Conservation (phyloP, 768 basidiomycete genomes). For the Boletus rubescentipes region DNA sequence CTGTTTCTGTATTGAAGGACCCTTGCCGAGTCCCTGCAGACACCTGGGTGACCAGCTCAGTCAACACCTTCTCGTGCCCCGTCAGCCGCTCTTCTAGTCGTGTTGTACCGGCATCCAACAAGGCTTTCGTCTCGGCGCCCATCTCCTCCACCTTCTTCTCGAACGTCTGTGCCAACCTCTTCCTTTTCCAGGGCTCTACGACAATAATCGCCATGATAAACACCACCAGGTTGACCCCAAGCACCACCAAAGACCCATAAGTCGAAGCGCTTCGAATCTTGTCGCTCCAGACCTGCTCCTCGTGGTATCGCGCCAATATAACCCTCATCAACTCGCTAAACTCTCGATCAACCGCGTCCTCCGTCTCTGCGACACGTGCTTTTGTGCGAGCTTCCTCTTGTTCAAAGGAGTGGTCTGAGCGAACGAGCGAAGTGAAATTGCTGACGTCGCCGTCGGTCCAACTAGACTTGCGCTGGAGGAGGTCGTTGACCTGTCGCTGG, state of each 20-base stretch:
- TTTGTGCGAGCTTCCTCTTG: constrained; percentile 77
- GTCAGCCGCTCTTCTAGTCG: constrained; percentile 49
- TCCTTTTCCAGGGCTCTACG: constrained; percentile 97
- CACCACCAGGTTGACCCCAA: constrained; percentile 85
- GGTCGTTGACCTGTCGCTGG: constrained; percentile 94
- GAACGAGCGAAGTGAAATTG: constrained; percentile 86
- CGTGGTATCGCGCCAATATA: constrained; percentile 92
- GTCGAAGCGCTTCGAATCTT: constrained; percentile 96
- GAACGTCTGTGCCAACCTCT: constrained; percentile 81
- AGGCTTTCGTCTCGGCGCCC: constrained; percentile 37
- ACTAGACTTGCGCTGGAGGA: constrained; percentile 88
- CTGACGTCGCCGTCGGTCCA: constrained; percentile 90
- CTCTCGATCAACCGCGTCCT: constrained; percentile 80
- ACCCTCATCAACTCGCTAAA: constrained; percentile 86
- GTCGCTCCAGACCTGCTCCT: constrained; percentile 99
- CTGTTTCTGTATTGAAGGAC: neutral
- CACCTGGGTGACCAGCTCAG: constrained; percentile 26
- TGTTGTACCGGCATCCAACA: constrained; percentile 48
- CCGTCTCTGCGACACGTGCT: constrained; percentile 59
- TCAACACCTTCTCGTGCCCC: constrained; percentile 42
- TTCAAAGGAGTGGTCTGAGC: constrained; percentile 85
- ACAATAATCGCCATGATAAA: constrained; percentile 87
- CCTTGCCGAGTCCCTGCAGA: constrained; percentile 16
- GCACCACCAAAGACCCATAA: constrained; percentile 83
- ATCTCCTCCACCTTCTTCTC: constrained; percentile 77